Evolutionary conservation across 768 basidiomycete genomes (phyloP).

Genomic region (Sarcomyxa edulis): DNA sequence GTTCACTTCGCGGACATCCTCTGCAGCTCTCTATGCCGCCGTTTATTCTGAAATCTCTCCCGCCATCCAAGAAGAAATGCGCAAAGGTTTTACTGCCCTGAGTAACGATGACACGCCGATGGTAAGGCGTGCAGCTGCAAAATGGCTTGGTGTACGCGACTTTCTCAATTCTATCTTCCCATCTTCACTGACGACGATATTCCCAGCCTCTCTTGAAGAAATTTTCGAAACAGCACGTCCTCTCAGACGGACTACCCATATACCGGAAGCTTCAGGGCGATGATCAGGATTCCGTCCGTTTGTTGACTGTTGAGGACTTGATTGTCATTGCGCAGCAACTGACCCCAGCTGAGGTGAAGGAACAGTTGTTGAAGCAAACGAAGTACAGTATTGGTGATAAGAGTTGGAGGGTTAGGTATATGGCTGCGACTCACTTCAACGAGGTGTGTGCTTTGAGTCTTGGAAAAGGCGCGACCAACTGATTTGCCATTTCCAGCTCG

Average conservation of each 20-base stretch:
- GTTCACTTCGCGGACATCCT: conserved; percentile 97
- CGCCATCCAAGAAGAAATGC: conserved; percentile 77
- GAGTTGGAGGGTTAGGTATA: conserved; percentile 98
- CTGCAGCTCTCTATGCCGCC: conserved; percentile 88
- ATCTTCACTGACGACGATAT: not conserved
- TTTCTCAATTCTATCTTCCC: too few species aligned
- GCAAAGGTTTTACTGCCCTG: conserved; percentile 77
- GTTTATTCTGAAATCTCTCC: conserved; percentile 80
- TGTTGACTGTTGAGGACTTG: conserved; percentile 92
- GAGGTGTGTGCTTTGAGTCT: conserved; percentile 45
- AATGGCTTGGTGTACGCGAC: conserved; percentile 87
- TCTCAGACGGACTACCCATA: conserved; percentile 84
- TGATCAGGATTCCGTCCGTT: conserved; percentile 96
- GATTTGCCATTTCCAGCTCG: conserved; percentile 49
- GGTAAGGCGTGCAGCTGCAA: conserved; percentile 94
- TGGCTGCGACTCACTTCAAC: conserved; percentile 97
- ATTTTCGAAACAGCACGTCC: conserved; percentile 73
- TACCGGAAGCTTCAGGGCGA: conserved; percentile 93
- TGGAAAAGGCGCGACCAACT: not conserved
- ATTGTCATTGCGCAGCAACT: conserved; percentile 88
- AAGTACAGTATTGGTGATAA: conserved; percentile 88
- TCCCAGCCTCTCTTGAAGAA: conserved; percentile 73
- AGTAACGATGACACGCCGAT: conserved; percentile 96
- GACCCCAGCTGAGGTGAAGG: conserved; percentile 84
- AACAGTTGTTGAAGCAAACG: conserved; percentile 83